Evolutionary conservation across 169 alveolate genomes (phyloP).

Genomic region (Eimeria praecox): DNA sequence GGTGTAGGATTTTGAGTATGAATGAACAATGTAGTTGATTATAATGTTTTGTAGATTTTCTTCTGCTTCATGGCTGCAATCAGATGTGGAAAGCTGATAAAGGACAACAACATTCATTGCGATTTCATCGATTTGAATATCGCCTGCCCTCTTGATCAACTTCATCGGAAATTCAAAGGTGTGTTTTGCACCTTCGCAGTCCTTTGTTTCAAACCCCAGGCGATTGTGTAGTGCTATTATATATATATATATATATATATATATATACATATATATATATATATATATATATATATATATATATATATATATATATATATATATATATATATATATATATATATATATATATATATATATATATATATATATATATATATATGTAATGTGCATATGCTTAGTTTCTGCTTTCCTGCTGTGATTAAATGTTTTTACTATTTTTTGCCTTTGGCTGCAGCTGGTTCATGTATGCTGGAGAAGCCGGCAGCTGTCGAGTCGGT

Average conservation of each 20-base stretch:
- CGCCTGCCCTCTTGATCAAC: constrained; percentile 92
- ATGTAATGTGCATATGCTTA: too few species aligned
- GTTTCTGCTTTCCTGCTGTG: not conserved
- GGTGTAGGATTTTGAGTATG: too few species aligned
- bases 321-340: too few species aligned
- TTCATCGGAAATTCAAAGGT: constrained; percentile 82
- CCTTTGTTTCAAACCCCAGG: too few species aligned
- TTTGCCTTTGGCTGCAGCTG: constrained; percentile 49
- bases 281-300: not conserved
- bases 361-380: too few species aligned
- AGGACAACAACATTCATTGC: constrained; percentile 65
- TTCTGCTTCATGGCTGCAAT: not conserved
- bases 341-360: too few species aligned
- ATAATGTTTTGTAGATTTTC: too few species aligned
- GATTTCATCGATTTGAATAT: constrained; percentile 89
- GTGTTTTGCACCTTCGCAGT: too few species aligned
- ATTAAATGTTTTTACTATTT: not conserved
- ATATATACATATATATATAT: not conserved
- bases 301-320: too few species aligned
- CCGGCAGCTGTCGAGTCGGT: constrained; percentile 61
- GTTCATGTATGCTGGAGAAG: constrained; percentile 72
- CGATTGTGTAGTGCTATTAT: too few species aligned
- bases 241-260: too few species aligned
- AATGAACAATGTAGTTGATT: too few species aligned
- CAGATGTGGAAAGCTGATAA: constrained; percentile 73